phyloP scores from a whole-genome alignment of 78 protist species.

The Pigoraptor vietnamica region DNA sequence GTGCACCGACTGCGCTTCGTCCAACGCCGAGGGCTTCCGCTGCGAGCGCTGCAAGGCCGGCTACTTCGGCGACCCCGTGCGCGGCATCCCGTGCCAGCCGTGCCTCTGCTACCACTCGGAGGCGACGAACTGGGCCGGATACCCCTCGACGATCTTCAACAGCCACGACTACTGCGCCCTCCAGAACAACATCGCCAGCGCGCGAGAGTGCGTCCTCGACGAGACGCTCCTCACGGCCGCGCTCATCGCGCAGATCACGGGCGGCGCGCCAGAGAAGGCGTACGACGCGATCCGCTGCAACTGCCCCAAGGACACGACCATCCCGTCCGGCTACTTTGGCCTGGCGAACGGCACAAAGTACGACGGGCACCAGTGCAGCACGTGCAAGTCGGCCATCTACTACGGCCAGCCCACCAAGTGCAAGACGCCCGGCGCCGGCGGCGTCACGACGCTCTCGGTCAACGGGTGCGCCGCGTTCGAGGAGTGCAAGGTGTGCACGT shows the following conservation, averaged over 20 bases:
- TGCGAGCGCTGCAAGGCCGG: background rate
- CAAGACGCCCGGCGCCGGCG: background rate
- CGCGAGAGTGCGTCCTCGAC: background rate
- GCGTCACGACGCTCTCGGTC: background rate
- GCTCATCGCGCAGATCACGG: background rate
- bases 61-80: background rate
- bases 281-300: background rate
- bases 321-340: background rate
- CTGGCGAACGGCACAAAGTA: background rate
- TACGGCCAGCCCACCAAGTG: background rate
- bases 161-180: background rate
- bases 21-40: background rate
- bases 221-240: background rate
- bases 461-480: background rate
- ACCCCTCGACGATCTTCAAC: background rate
- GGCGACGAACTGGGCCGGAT: background rate
- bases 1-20: background rate
- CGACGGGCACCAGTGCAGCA: background rate
- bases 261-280: background rate
- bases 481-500: background rate
- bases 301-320: background rate
- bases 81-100: background rate
- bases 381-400: background rate
- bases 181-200: background rate
- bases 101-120: background rate